Evolutionary conservation across 202 grass and related monocot genomes (phyloP).

Genomic region (Cymbopogon flexuosus): DNA sequence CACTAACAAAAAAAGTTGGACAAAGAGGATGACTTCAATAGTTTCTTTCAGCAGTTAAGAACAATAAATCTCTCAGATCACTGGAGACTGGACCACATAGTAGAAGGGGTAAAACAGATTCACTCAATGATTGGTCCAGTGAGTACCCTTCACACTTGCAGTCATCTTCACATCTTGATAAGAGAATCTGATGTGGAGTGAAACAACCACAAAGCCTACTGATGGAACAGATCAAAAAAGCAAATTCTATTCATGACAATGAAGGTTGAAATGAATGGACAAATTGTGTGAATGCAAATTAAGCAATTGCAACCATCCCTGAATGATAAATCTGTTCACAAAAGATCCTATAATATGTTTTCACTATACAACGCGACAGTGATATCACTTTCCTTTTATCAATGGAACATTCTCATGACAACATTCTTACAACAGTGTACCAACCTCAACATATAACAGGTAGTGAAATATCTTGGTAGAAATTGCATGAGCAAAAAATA

Average conservation of each 20-base stretch:
- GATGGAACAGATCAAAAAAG: slow-evolving; percentile 23
- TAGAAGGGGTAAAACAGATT: slow-evolving; percentile 42
- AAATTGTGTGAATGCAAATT: slow-evolving; percentile 8
- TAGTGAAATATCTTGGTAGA: slow-evolving; percentile 20
- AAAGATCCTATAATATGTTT: slow-evolving; percentile 3
- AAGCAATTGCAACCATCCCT: slow-evolving; percentile 30
- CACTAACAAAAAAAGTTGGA: slow-evolving; percentile 39
- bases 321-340: slow-evolving; percentile 19
- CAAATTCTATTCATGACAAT: slow-evolving; percentile 20
- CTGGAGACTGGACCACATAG: slow-evolving; percentile 23
- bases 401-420: slow-evolving; percentile 36
- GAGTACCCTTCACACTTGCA: slow-evolving; percentile 38
- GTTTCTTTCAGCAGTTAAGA: slow-evolving; percentile 40
- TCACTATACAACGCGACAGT: slow-evolving; percentile 20
- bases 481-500: not conserved
- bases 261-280: slow-evolving; percentile 7
- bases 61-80: slow-evolving; percentile 31
- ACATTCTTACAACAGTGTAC: slow-evolving; percentile 19
- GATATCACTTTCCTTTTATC: slow-evolving; percentile 27
- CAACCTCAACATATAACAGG: not conserved
- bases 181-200: slow-evolving; percentile 56
- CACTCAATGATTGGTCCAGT: slow-evolving; percentile 45
- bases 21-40: slow-evolving; percentile 44
- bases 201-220: slow-evolving; percentile 33
- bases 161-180: slow-evolving; percentile 50